Conservation (phyloP, 768 basidiomycete genomes). For the Royoungia palumana region DNA sequence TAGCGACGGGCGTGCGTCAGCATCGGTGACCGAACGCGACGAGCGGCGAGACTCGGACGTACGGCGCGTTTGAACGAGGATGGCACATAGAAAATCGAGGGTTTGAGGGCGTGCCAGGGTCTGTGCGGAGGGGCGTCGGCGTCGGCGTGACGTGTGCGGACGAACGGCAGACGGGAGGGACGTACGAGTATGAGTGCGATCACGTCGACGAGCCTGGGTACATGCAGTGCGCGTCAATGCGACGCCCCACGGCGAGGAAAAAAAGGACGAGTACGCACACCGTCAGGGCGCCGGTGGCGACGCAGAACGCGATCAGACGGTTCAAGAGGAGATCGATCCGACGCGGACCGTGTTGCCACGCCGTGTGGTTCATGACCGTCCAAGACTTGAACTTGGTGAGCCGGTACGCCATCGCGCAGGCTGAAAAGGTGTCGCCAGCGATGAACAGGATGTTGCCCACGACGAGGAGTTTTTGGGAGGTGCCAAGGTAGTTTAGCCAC, state of each 20-base stretch:
- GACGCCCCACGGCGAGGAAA: background rate
- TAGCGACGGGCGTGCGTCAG: no score
- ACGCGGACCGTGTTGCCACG: background rate
- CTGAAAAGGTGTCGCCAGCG: constrained; percentile 21
- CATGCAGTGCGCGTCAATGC: background rate
- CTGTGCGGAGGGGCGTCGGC: constrained; percentile 2
- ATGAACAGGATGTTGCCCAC: constrained; percentile 25
- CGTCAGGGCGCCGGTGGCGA: constrained; percentile 28
- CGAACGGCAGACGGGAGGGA: background rate
- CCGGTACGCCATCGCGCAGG: constrained; percentile 22
- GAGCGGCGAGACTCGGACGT: constrained; percentile 2
- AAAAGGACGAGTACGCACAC: constrained; percentile 12
- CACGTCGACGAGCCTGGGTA: constrained; percentile 21
- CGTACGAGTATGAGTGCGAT: constrained; percentile 25
- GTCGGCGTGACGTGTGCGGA: no score
- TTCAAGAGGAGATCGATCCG: constrained; percentile 23
- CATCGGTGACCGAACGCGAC: no score
- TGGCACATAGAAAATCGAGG: constrained; percentile 18
- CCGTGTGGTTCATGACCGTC: background rate
- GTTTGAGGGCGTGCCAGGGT: constrained; percentile 16
- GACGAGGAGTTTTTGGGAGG: constrained; percentile 7
- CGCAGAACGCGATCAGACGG: constrained; percentile 20
- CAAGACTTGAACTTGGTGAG: constrained; percentile 16
- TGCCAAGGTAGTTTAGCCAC: constrained; percentile 9
- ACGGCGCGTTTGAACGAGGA: constrained; percentile 28